Conservation (phyloP, 176 grass and related monocot species). For the Pharus latifolius region DNA sequence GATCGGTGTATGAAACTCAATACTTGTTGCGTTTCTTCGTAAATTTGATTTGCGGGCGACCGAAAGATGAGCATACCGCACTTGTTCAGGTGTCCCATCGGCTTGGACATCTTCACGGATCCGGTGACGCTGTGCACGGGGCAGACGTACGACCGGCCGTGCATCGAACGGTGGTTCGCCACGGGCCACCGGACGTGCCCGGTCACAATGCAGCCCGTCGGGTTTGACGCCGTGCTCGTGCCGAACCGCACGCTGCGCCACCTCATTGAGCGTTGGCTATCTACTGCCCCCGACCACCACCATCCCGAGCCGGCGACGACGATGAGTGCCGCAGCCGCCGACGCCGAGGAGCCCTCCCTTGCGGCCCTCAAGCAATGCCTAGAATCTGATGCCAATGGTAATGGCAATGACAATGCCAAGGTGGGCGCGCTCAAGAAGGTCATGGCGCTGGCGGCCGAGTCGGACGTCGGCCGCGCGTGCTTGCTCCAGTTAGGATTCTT, state of each 20-base stretch:
- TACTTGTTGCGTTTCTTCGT: neutral
- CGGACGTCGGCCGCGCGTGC: conserved; percentile 59
- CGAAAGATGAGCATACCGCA: conserved; percentile 73
- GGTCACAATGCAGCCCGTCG: conserved; percentile 89
- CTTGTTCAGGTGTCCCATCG: conserved; percentile 90
- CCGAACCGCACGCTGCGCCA: conserved; percentile 87
- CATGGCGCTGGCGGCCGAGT: conserved; percentile 47
- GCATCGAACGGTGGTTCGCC: conserved; percentile 82
- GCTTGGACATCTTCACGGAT: conserved; percentile 86
- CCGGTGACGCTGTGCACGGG: conserved; percentile 87
- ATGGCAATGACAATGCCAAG: neutral
- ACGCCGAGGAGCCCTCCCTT: conserved; percentile 40
- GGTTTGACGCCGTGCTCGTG: conserved; percentile 55
- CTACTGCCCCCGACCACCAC: conserved; percentile 3
- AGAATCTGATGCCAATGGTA: neutral
- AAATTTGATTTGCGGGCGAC: conserved; percentile 1
- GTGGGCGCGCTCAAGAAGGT: conserved; percentile 37
- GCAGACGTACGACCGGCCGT: conserved; percentile 78
- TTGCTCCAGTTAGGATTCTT: conserved; percentile 80
- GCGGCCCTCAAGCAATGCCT: conserved; percentile 33
- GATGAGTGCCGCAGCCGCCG: neutral
- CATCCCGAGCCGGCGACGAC: neutral
- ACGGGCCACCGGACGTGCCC: conserved; percentile 85
- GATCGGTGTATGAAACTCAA: neutral
- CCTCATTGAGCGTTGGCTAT: conserved; percentile 77